phyloP scores from a whole-genome alignment of 148 eudicot species.

The Rhododendron vialii region DNA sequence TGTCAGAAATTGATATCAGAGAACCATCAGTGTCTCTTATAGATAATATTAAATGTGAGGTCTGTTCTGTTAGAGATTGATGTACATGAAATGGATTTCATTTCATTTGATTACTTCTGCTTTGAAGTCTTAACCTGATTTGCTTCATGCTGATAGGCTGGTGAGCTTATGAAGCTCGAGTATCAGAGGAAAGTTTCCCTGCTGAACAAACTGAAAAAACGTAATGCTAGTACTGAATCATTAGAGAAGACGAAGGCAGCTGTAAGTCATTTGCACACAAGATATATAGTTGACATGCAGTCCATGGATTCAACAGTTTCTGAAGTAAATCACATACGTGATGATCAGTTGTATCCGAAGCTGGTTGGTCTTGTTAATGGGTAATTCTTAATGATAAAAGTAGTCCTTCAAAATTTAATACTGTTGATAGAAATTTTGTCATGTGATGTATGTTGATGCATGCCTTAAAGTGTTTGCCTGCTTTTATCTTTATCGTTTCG shows the following conservation, averaged over 20 bases:
- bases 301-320: conserved; percentile 93
- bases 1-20: background rate
- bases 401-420: background rate
- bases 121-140: background rate
- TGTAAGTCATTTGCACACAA: conserved; percentile 94
- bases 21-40: background rate
- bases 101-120: background rate
- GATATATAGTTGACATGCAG: conserved; percentile 98
- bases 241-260: conserved; percentile 97
- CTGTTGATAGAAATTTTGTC: background rate
- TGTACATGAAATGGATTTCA: background rate
- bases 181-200: conserved; percentile 79
- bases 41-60: background rate
- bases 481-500: background rate
- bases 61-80: background rate
- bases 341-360: conserved; percentile 87
- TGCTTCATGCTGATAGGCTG: conserved; percentile 49
- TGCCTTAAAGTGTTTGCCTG: background rate
- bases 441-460: background rate
- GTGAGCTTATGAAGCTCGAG: conserved; percentile 90
- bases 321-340: conserved; percentile 90
- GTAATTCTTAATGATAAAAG: conserved; percentile 31
- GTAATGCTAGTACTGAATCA: conserved; percentile 65
- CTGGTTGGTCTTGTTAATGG: conserved; percentile 79
- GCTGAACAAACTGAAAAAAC: conserved; percentile 82